Evolutionary conservation across 768 basidiomycete species (phyloP), one percentile per base, ranked within the genome.

Genomic region (Omphalotus guepiniiformis): DNA sequence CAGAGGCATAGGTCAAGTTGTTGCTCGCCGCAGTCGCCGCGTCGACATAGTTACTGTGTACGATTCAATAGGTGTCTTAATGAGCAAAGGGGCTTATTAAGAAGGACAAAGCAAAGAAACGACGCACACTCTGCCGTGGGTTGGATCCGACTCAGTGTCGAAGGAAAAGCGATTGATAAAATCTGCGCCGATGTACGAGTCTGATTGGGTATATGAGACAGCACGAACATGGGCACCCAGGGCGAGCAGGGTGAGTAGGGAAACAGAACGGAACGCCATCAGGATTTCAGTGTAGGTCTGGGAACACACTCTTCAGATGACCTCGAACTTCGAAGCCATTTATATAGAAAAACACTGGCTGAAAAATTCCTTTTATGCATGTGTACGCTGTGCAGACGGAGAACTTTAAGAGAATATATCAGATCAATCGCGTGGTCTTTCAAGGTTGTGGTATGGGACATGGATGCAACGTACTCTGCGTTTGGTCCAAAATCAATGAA

Each of bases 1-100:
- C 72, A 13, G 70, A 71, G 3, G 81, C 69, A 50, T 67, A 83
- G 2, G 81, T 83, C 40, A 88, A 58, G 54, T 85, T 83, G 40
- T 73, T 59, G 11, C 65, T 62, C 21, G 67, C 50, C 0, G 85
- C 84, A 0, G 78, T 80, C 2, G 61, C 59, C 46, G 73, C 62
- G 44, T 71, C 60, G 39, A 74, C 74, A 50, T 76, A 74, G 51
- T 71, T 73, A 11, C 74, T 76, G 35, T 37, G 42, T 7, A 15
- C 9, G 8, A 7, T 27, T 3, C 19, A 6, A 25, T 8, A 6
- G n/a, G 6, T 21, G n/a, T 37, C 38, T 26, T 30, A n/a, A 15
- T n/a, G n/a, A n/a, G n/a, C n/a, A n/a, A 23, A 27, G 5, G 13
- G 9, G 21, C 4, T 39, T 27, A 12, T 12, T 12, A 12, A 29